Base-by-base conservation (phyloP, 805 yeast genomes). In the Candida adriatica region DNA sequence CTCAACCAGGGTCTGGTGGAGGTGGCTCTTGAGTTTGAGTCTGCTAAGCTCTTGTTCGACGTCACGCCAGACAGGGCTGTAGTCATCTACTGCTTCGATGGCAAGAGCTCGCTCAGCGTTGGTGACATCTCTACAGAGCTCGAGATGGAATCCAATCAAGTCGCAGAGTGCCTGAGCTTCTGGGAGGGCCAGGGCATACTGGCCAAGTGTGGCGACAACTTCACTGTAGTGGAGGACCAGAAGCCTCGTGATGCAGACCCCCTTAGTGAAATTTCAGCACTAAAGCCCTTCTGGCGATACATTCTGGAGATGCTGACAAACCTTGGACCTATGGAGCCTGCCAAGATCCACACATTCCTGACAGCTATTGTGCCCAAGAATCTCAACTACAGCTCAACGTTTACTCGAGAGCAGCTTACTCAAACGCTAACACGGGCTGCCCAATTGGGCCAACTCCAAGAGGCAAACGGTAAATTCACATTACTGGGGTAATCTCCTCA, bases 11-110 rank as follows among this genome's bases (percentile, higher is more conserved):
- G 95, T 0, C 46, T 58, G 1, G 87, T 83, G 1, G 68, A 66
- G 5, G 42, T 92, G 2, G 74, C 72, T 4, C 53, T 90, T 8
- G 70, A 62, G 24, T 54, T 81, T n/a, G 61, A 61, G 10, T 76
- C 69, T n/a, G 53, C 68, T 9, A 36, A 35, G 0, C 31, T 51
- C 15, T 39, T 47, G 0, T 64, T 70, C 39, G 60, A 61, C 6
- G 94, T 81, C 0, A 53, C 79, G 2, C 80, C 94, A 0, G 81
- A 74, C 24, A 75, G 75, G 40, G 94, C 92, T 1, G 59, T 79
- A 1, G 70, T 84, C 4, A 68, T 83, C 7, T 51, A 61, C 14
- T 53, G 64, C 8, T 79, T 80, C 42, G 53, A 66, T 25, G 48
- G 42, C 6, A 14, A 28, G 3, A 16, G 24, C 2, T 19, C 56